Base-by-base conservation (phyloP, 225 moss, liverwort and hornwort genomes). In the Physcomitrellopsis africana region DNA sequence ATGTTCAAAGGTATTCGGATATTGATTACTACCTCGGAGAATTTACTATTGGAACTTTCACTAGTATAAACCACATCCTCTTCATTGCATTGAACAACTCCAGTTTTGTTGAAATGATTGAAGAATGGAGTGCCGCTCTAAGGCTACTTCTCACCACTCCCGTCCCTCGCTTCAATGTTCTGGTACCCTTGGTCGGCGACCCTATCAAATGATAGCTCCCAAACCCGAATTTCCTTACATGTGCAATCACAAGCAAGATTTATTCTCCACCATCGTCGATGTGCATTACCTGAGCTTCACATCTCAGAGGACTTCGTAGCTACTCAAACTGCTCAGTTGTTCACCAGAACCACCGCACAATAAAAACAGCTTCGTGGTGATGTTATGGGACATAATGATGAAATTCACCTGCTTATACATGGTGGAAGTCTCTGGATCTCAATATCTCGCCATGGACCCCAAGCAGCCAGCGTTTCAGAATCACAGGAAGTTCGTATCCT, bases 251-350 rank as follows among this genome's bases (percentile, higher is more conserved):
- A n/a, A n/a, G n/a, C n/a, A n/a, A n/a, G n/a, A n/a, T n/a, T n/a
- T n/a, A n/a, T n/a, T n/a, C n/a, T n/a, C n/a, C n/a, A n/a, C n/a
- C n/a, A n/a, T n/a, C n/a, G n/a, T n/a, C n/a, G n/a, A n/a, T n/a
- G n/a, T n/a, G n/a, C n/a, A n/a, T n/a, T n/a, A n/a, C n/a, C n/a
- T n/a, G n/a, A n/a, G n/a, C n/a, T n/a, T n/a, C n/a, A n/a, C n/a
- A n/a, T n/a, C n/a, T n/a, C n/a, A n/a, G n/a, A n/a, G n/a, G n/a
- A n/a, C n/a, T n/a, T n/a, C n/a, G n/a, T n/a, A n/a, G n/a, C n/a
- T n/a, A n/a, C n/a, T n/a, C n/a, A 55, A 86, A 86, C 60, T 79
- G 79, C 72, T 72, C 76, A 54, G 82, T 82, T 4, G 82, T 82
- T 4, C 79, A 82, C 53, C 72, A 54, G 18, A 82, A 82, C 86